Conservation (phyloP, 352 stramenopile genomes). For the Blastocystis sp. region DNA sequence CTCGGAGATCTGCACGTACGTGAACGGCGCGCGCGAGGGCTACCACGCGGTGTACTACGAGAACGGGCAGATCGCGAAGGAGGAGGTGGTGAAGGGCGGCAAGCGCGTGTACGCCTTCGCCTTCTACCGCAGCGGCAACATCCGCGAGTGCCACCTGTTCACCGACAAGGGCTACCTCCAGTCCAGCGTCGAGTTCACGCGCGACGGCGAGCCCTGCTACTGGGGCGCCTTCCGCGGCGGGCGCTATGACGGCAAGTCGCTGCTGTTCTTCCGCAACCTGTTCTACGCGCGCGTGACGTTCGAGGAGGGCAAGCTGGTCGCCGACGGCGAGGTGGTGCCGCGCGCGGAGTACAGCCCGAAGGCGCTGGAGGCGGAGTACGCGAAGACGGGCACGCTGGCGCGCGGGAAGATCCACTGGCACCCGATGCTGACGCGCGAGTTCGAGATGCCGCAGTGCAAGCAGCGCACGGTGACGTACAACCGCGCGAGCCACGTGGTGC, state of each 20-base stretch:
- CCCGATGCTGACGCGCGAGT: neutral
- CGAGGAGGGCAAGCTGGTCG: constrained; percentile 23
- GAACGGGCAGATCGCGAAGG: constrained; percentile 33
- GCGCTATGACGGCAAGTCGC: neutral
- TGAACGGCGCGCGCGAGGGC: constrained; percentile 6
- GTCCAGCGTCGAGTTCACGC: neutral
- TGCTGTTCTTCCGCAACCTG: constrained; percentile 22
- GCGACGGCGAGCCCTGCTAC: constrained; percentile 6
- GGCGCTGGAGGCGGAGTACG: constrained; percentile 6
- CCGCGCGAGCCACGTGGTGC: neutral
- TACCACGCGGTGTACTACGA: constrained; percentile 11
- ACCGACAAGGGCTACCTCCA: neutral
- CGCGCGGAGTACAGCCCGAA: neutral
- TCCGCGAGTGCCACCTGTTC: neutral
- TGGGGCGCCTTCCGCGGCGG: neutral
- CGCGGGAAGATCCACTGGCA: neutral
- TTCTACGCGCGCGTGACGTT: constrained; percentile 25
- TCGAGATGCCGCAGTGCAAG: neutral
- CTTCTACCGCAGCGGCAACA: constrained; percentile 9
- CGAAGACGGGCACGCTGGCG: neutral
- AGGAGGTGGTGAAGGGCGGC: constrained; percentile 24
- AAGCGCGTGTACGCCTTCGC: neutral
- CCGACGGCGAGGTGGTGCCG: neutral
- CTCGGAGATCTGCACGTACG: neutral
- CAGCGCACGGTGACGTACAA: neutral